Evolutionary conservation across 768 basidiomycete genomes (phyloP), one percentile per base, ranked within the genome.

Genomic region (Sporobolomyces roseus): DNA sequence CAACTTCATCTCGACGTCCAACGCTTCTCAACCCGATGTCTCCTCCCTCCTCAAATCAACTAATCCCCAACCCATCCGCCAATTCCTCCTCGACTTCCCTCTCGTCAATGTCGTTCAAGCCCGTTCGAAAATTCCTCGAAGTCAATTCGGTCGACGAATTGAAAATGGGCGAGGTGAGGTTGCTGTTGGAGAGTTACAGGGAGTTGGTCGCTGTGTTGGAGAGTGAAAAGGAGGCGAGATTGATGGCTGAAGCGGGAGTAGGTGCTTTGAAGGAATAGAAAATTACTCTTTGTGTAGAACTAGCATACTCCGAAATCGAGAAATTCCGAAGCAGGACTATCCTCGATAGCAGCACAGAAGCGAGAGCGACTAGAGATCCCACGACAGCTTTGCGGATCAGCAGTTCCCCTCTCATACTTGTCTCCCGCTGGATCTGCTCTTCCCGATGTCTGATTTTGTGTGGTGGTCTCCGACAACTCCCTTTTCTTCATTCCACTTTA

Each of bases 141-240:
- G 87, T 87, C 70, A 80, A 83, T 0, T 41, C 45, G 21, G 83
- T 85, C 53, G 88, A 87, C 61, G 94, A 98, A 69, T 78, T 98
- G 61, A 83, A 83, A 61, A 79, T 97, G 30, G 85, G 87, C 0
- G 94, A 99, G 73, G 85, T 97, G 2, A 85, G 82, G 1, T 85
- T 88, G 71, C 81, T 99, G 49, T 79, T 98, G 76, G 79, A 81
- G 36, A 93, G 96, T 71, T 97, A 75, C 38, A 49, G 65, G 48
- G 52, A 60, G 38, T 41, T 74, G 5, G 74, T 70, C 16, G 58
- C 35, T 10, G 61, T 46, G 45, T 41, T 63, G 46, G 53, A 46
- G 56, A 54, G 65, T 25, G 58, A 60, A 35, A 36, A 38, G 54
- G 54, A 53, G 30, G 52, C 52, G 13, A 53, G 52, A 32, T 17